Conservation (phyloP, 2,329 filamentous ascomycete genomes). For the Trichophaea hybrida region DNA sequence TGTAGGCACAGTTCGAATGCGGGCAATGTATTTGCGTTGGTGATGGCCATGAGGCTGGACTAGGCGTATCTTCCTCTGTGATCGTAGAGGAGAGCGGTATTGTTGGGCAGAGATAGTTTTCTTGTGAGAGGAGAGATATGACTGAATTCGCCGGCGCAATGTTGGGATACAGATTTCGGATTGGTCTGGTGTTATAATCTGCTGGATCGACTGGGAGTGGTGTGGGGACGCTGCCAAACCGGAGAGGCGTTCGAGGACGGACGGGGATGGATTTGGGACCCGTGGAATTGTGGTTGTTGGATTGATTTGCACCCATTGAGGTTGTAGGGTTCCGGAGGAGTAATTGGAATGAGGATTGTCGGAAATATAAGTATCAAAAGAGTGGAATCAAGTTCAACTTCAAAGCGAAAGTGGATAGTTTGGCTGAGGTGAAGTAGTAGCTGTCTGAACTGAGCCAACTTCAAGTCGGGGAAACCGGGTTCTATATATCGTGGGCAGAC, state of each 20-base stretch:
- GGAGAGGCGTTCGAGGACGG: slow-evolving; percentile 12
- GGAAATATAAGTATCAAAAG: background rate
- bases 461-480: background rate
- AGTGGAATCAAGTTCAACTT: too few species aligned
- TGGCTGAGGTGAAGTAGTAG: background rate
- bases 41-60: slow-evolving; percentile 6
- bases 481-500: background rate
- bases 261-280: background rate
- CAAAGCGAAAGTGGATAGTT: background rate
- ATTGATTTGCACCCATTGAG: slow-evolving; percentile 15
- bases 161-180: background rate
- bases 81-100: background rate
- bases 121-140: slow-evolving; percentile 11
- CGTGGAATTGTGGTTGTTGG: background rate
- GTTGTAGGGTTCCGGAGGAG: background rate
- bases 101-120: slow-evolving; percentile 7
- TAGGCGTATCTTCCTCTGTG: slow-evolving; percentile 4
- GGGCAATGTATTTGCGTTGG: slow-evolving; percentile 6
- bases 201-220: slow-evolving; percentile 5
- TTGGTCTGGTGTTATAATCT: slow-evolving; percentile 1
- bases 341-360: background rate
- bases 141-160: background rate
- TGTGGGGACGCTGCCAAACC: slow-evolving; percentile 6
- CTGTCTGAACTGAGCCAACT: background rate
- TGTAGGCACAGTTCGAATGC: slow-evolving; percentile 6